Base-by-base conservation (phyloP, 371 early-diverging fungal species). In the Zancudomyces culisetae region DNA sequence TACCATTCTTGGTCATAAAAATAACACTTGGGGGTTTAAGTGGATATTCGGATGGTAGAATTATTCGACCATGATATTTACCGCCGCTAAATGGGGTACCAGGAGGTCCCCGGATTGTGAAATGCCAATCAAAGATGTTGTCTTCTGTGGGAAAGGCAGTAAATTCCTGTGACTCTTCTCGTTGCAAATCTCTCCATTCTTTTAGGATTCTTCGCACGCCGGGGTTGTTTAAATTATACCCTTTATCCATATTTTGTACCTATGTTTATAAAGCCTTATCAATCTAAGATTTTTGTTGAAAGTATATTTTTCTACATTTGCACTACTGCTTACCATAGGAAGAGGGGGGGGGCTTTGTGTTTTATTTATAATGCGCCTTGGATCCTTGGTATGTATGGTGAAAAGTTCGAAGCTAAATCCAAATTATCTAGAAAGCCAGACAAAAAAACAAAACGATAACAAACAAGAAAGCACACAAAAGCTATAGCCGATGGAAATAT, bases 21-120 rank as follows among this genome's bases (percentile, higher is more conserved):
- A 86, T 77, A 39, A 94, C 73, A 50, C 81, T 79, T 18, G 95
- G 93, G 12, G 95, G 95, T 57, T 85, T 86, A 61, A 90, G 90
- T 15, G 96, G 96, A 56, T 93, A 95, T 55, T 95, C 90, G 20
- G 73, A 67, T 12, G 94, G 88, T 22, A 88, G 61, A 2, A 85
- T 53, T 35, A 87, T 75, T 20, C 80, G 71, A 0, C 85, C 85
- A 66, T 85, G 86, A 58, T 85, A 82, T 66, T 81, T 70, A 49
- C 93, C 93, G 21, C 81, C 83, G 46, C 73, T 77, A 64, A 86
- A 95, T n/a, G 84, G 87, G 10, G 87, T 85, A 24, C 75, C 83
- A 23, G 72, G 66, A 3, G 93, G 91, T 1, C 96, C 95, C 15
- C 85, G 72, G 12, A 94, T 73, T 1, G 91, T 90, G 60, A 90